phyloP scores from a whole-genome alignment of 73 alveolate genomes.

The Chromera velia region DNA sequence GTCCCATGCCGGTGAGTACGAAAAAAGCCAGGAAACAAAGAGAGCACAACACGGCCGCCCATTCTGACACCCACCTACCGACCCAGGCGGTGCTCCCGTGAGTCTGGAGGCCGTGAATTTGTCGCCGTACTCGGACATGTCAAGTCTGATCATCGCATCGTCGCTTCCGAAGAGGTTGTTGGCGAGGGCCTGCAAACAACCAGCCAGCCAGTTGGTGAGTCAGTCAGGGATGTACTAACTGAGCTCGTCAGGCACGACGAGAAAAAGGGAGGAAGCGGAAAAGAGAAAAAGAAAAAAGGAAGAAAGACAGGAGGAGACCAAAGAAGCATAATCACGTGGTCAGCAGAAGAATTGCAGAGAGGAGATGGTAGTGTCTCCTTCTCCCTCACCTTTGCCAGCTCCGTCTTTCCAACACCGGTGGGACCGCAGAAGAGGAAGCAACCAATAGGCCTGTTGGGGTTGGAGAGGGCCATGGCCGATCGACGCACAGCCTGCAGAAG shows the following conservation, averaged over 20 bases:
- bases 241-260: no score
- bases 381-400: conserved; percentile 34
- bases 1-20: conserved; percentile 48
- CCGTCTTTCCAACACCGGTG: conserved; percentile 48
- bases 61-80: conserved; percentile 32
- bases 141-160: conserved; percentile 43
- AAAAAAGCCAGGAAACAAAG: conserved; percentile 36
- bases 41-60: conserved; percentile 48
- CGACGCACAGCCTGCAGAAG: conserved; percentile 44
- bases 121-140: conserved; percentile 48
- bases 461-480: conserved; percentile 30
- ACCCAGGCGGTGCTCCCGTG: conserved; percentile 47
- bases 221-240: no score
- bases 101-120: conserved; percentile 44
- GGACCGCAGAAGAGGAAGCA: conserved; percentile 49
- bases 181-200: no score
- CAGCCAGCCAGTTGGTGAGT: no score
- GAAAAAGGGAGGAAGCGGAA: no score
- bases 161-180: background rate
- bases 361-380: no score
- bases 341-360: no score
- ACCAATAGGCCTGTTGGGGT: conserved; percentile 45
- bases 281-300: no score
- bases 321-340: no score
- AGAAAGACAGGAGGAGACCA: no score